Percentiles rank a stretch among this genome's conserved stretches.
Conservation (phyloP, 2,329 filamentous ascomycete species). For the Penicillium sp. region DNA sequence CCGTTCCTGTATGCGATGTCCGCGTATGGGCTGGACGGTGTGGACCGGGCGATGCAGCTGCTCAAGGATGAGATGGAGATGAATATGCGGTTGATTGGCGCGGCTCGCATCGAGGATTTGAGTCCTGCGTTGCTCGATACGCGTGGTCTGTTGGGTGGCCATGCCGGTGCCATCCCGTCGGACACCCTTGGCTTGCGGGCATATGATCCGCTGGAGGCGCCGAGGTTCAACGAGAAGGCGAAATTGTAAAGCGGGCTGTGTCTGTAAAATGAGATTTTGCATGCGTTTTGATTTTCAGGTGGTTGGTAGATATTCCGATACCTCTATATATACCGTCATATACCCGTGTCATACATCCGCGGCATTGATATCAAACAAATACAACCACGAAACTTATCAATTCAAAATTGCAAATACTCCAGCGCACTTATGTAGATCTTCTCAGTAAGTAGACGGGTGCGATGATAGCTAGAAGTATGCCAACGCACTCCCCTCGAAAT, state of each 20-base stretch:
- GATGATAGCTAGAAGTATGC: no score
- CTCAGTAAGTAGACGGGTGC: no score
- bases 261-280: neutral
- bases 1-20: slow-evolving; percentile 97
- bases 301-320: neutral
- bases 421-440: no score
- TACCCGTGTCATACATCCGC: slow-evolving; percentile 6
- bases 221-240: slow-evolving; percentile 50
- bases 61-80: slow-evolving; percentile 97
- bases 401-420: no score
- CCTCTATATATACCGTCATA: slow-evolving; percentile 5
- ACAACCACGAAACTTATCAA: no score
- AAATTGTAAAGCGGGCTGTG: slow-evolving; percentile 33
- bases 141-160: slow-evolving; percentile 60
- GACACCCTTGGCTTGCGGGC: slow-evolving; percentile 59
- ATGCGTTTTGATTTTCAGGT: neutral
- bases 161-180: slow-evolving; percentile 57
- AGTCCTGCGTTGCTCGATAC: slow-evolving; percentile 78
- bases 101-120: slow-evolving; percentile 69
- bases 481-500: no score
- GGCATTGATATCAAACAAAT: slow-evolving; percentile 5
- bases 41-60: slow-evolving; percentile 87
- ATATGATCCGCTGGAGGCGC: slow-evolving; percentile 55
- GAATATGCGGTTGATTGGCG: slow-evolving; percentile 95
- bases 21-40: slow-evolving; percentile 80